These are phyloP conservation scores for Syzygium aqueum DNA, from an alignment of 345 rosid genomes.

Conservation along the genomic window DNA sequence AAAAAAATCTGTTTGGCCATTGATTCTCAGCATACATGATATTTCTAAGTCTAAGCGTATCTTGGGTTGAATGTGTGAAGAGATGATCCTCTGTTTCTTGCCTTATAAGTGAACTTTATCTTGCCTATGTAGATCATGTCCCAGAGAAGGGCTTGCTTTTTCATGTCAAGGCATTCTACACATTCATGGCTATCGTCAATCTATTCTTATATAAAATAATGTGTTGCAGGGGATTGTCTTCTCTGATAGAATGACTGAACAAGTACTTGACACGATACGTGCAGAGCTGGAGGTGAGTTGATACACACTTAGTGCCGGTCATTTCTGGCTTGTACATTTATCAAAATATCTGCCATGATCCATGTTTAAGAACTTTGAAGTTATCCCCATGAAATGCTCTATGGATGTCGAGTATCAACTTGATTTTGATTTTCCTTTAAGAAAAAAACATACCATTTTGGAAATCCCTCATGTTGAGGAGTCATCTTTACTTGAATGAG, in stretches of 20 bases:
- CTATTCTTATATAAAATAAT: neutral
- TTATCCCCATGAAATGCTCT: neutral
- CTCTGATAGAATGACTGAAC: conserved; percentile 80
- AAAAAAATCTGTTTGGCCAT: neutral
- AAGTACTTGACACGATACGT: conserved; percentile 62
- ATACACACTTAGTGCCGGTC: neutral
- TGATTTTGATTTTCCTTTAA: neutral
- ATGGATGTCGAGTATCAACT: neutral
- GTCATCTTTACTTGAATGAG: neutral
- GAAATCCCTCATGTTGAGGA: neutral
- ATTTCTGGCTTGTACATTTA: neutral
- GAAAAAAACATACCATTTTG: neutral
- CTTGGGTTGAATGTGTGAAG: neutral
- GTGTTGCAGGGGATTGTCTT: conserved; percentile 73
- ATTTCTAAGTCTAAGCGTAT: neutral
- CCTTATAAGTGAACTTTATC: neutral
- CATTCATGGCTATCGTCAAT: neutral
- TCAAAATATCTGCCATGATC: neutral
- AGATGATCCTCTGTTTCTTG: neutral
- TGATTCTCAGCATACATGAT: neutral
- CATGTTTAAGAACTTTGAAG: neutral
- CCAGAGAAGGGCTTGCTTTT: neutral
- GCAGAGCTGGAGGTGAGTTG: conserved; percentile 57
- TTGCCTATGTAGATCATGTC: neutral
- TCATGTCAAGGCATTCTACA: neutral